Evolutionary conservation across 169 alveolate genomes (phyloP).

Genomic region (Cryptosporidium parvum): DNA sequence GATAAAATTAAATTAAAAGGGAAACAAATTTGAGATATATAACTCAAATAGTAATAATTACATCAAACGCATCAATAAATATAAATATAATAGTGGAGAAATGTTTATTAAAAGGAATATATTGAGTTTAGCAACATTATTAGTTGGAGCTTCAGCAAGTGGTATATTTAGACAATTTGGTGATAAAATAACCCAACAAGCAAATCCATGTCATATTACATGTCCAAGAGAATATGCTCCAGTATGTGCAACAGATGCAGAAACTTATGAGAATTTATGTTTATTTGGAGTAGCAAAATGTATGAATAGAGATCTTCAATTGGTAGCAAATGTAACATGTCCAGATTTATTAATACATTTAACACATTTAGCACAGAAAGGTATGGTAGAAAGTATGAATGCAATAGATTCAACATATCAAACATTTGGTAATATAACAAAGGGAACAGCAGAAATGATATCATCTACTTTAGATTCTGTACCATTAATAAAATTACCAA

Average conservation of each 20-base stretch:
- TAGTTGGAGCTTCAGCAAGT: conserved; percentile 69
- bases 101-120: conserved; percentile 8
- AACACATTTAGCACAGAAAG: conserved; percentile 38
- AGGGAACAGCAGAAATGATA: conserved; percentile 44
- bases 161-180: conserved; percentile 62
- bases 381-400: conserved; percentile 36
- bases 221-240: conserved; percentile 76
- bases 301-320: conserved; percentile 50
- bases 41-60: not conserved
- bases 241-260: conserved; percentile 75
- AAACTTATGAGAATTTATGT: conserved; percentile 53
- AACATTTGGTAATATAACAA: conserved; percentile 32
- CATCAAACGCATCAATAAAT: no score
- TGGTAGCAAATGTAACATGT: conserved; percentile 73
- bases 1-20: conserved; percentile 20
- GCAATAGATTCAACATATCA: conserved; percentile 39
- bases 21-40: not conserved
- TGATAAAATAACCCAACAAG: not conserved
- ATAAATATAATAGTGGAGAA: not conserved
- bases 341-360: conserved; percentile 56
- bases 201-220: conserved; percentile 72
- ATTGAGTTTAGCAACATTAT: conserved; percentile 43
- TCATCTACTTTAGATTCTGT: conserved; percentile 31
- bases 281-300: conserved; percentile 70
- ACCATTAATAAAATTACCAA: conserved; percentile 58